Percentiles rank a stretch among this genome's conserved stretches.
phyloP scores from a whole-genome alignment of 257 asterid species.

The Solanum medicagineum region DNA sequence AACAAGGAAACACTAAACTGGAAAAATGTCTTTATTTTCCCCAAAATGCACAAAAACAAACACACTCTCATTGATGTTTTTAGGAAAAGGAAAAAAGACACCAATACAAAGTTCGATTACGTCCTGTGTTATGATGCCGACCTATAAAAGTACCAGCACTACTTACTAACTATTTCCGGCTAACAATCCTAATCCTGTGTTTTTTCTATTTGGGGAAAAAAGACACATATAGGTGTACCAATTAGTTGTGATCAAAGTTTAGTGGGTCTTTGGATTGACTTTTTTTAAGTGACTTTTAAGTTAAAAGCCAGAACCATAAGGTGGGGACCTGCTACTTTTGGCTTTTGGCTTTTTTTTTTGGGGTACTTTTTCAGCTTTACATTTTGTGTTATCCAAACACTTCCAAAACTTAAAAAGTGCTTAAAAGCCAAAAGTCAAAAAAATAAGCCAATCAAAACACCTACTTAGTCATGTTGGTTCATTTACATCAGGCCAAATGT shows the following conservation, averaged over 20 bases:
- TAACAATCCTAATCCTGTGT: background rate
- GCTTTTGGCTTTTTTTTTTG: no score
- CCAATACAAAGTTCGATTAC: background rate
- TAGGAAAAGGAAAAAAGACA: background rate
- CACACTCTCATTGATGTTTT: background rate
- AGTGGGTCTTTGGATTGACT: no score
- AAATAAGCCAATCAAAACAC: no score
- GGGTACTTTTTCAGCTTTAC: no score
- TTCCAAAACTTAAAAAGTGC: no score
- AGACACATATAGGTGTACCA: background rate
- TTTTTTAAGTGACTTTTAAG: no score
- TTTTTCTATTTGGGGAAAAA: background rate
- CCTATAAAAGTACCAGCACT: background rate
- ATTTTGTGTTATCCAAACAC: no score
- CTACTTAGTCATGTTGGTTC: background rate
- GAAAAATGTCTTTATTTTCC: background rate
- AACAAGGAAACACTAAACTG: background rate
- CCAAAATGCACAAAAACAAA: background rate
- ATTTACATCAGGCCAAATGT: background rate
- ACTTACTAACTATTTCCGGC: background rate
- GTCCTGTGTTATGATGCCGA: background rate
- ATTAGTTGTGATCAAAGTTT: background rate
- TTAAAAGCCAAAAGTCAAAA: no score
- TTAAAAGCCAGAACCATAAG: no score
- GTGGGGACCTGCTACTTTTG: no score